Conservation (phyloP, 2,329 filamentous ascomycete species). For the Colletotrichum cereale region DNA sequence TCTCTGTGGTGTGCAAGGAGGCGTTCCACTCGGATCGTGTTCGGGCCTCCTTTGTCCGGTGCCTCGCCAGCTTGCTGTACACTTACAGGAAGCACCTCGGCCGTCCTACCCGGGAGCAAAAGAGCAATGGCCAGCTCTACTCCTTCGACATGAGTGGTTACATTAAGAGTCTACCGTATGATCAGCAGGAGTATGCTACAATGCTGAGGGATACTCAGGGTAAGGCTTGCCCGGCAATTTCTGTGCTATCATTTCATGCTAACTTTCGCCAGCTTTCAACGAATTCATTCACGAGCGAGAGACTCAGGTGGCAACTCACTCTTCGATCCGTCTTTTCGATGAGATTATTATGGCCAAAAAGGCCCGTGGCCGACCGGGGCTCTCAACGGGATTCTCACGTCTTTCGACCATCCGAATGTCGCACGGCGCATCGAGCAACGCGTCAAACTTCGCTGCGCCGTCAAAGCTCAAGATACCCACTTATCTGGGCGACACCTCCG, state of each 20-base stretch:
- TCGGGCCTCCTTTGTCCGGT: conserved; percentile 73
- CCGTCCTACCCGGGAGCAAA: conserved; percentile 71
- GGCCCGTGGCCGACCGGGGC: conserved; percentile 72
- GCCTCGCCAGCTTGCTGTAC: conserved; percentile 74
- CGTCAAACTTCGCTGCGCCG: conserved; percentile 53
- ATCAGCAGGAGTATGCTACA: conserved; percentile 73
- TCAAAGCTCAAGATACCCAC: conserved; percentile 60
- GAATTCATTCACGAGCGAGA: conserved; percentile 89
- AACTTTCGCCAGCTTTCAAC: conserved; percentile 67
- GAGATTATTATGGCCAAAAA: conserved; percentile 86
- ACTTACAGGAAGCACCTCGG: conserved; percentile 74
- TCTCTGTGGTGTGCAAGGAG: conserved; percentile 72
- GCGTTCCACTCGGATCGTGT: conserved; percentile 74
- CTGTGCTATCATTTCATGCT: conserved; percentile 32
- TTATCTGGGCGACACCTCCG: conserved; percentile 79
- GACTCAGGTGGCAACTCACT: conserved; percentile 70
- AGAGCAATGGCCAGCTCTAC: conserved; percentile 69
- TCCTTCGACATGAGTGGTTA: conserved; percentile 76
- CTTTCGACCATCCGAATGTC: conserved; percentile 71
- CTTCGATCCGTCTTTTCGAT: conserved; percentile 82
- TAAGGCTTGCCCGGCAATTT: conserved; percentile 50
- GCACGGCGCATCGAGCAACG: conserved; percentile 61
- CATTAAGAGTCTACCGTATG: conserved; percentile 72
- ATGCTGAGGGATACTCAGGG: conserved; percentile 78
- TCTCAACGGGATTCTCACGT: conserved; percentile 74